Evolutionary conservation across 2,329 filamentous ascomycete species (phyloP), one percentile per base, ranked within the genome.

Genomic region (Fusarium haematococcum): DNA sequence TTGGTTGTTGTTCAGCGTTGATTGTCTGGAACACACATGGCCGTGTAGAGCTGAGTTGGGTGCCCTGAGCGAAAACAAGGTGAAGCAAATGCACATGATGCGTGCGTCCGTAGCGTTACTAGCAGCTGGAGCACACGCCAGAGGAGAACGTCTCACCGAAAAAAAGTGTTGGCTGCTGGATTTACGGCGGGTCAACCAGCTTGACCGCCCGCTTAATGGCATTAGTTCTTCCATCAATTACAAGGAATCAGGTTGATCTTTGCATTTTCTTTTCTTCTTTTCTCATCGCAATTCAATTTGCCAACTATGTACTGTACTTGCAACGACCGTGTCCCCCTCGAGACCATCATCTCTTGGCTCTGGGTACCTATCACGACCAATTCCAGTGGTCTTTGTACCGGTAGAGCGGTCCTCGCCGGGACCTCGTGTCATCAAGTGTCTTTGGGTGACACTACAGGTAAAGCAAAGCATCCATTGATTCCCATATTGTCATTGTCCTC

Each of bases 381-480:
- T 60, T 48, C 59, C 63, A 70, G 65, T 43, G 59, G 65, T 73
- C 65, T 61, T 41, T 62, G 65, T 75, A 67, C 72, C 72, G 63
- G 45, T 60, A 65, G 71, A 75, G 62, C 39, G 72, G 63, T 70
- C 69, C 63, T 75, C 65, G 64, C 59, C 63, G 69, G 69, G 71
- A 45, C 69, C 30, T 58, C 11, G 72, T 75, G 72, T 37, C 14
- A 14, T 37, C 35, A 37, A 37, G 35, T 37, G 35, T 58, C 64
- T 30, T 48, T 63, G 25, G 61, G 70, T 76, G 68, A 68, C 65
- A 76, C 71, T 45, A n/a, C 68, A 74, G 45, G 48, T 63, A 65
- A 62, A 62, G 59, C 63, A 45, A 45, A 45, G 41, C 20, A 45
- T 45, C 35, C 41, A 39, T 52, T 68, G 72, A 58, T 58, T 58